These are phyloP conservation scores for Gossypium herbaceum DNA, from an alignment of 345 rosid genomes.

Conservation along the genomic window DNA sequence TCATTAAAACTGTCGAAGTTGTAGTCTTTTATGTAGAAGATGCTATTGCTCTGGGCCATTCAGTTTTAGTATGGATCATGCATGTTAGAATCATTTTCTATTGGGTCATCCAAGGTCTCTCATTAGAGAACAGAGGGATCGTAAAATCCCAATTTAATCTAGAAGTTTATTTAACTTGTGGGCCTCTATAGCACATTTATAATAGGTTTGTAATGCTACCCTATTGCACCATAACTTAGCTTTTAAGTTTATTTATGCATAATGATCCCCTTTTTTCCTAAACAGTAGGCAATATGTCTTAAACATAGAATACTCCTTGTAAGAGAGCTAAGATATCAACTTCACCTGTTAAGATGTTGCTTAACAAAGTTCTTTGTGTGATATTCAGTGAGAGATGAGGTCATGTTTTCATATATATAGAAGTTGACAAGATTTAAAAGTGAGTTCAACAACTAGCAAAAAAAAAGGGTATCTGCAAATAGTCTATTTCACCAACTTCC, in stretches of 20 bases:
- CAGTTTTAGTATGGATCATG: neutral
- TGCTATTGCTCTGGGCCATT: neutral
- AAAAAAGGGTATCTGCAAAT: neutral
- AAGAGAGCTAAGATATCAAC: neutral
- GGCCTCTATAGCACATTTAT: neutral
- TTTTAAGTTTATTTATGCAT: neutral
- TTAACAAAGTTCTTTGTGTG: neutral
- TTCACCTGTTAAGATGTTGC: neutral
- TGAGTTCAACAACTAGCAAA: neutral
- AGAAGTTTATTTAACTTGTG: neutral
- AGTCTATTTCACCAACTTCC: neutral
- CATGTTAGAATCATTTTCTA: neutral
- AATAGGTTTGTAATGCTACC: neutral
- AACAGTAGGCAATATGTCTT: neutral
- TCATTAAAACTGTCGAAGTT: neutral
- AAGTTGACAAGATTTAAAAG: neutral
- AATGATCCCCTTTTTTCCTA: no score
- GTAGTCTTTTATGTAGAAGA: neutral
- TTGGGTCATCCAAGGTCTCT: no score
- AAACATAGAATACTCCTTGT: neutral
- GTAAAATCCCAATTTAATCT: no score
- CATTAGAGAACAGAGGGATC: no score
- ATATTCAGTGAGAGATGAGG: constrained; percentile 1
- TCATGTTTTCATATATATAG: neutral
- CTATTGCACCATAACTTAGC: neutral